Evolutionary conservation across 169 alveolate species (phyloP).

Genomic region (Theileria annulata): DNA sequence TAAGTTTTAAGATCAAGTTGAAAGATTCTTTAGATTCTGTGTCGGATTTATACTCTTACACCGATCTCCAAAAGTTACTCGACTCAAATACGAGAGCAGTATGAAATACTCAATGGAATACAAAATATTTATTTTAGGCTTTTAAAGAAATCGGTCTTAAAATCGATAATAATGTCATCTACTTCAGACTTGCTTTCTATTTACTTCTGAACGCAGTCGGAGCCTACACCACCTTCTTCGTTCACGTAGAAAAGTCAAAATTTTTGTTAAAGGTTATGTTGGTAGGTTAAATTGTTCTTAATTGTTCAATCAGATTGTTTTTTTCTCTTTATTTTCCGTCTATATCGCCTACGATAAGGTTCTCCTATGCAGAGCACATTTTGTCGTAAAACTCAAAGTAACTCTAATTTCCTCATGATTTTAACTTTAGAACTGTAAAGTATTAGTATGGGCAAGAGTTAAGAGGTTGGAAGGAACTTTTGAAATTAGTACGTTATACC

Average conservation of each 20-base stretch:
- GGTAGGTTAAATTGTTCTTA: slow-evolving; percentile 21
- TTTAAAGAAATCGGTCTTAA: slow-evolving; percentile 30
- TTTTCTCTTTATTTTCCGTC: slow-evolving; percentile 27
- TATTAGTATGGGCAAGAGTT: slow-evolving; percentile 35
- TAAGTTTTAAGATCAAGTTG: neutral
- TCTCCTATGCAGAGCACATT: slow-evolving; percentile 24
- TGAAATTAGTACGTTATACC: slow-evolving; percentile 39
- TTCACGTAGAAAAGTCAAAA: slow-evolving; percentile 38
- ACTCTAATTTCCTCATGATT: neutral
- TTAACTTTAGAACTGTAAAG: slow-evolving; percentile 27
- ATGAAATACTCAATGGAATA: neutral
- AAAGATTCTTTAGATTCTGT: slow-evolving; percentile 8
- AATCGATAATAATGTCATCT: slow-evolving; percentile 36
- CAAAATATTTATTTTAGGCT: slow-evolving; percentile 7
- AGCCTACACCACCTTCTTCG: slow-evolving; percentile 46
- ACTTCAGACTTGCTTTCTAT: slow-evolving; percentile 14
- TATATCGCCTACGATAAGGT: slow-evolving; percentile 34
- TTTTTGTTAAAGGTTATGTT: slow-evolving; percentile 8
- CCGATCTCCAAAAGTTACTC: slow-evolving; percentile 14
- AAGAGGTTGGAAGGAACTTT: slow-evolving; percentile 52
- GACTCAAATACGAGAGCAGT: slow-evolving; percentile 14
- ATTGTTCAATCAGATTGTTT: slow-evolving; percentile 12
- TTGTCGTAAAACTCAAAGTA: slow-evolving; percentile 19
- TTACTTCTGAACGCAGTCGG: slow-evolving; percentile 44
- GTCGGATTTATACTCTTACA: slow-evolving; percentile 11